Evolutionary conservation across 140 eudicot genomes (phyloP).

Genomic region (Anethum foeniculum): DNA sequence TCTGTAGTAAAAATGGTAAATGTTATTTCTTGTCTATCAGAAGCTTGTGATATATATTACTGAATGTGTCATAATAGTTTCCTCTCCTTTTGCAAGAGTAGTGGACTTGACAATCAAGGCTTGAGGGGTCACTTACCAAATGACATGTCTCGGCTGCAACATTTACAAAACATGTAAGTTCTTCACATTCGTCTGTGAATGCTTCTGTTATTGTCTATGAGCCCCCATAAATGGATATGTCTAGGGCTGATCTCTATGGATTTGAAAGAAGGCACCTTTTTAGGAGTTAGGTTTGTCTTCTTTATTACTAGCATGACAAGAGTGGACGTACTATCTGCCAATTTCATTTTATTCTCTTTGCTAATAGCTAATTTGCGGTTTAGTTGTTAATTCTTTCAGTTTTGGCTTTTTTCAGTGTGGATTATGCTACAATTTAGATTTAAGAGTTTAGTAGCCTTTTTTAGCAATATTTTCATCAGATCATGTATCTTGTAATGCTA

Average conservation of each 20-base stretch:
- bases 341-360: not conserved
- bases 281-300: not conserved
- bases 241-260: not conserved
- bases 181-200: not conserved
- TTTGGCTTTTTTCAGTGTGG: not conserved
- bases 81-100: slow-evolving; percentile 26
- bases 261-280: not conserved
- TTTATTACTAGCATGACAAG: not conserved
- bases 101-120: slow-evolving; percentile 93
- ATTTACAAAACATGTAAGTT: slow-evolving; percentile 81
- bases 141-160: slow-evolving; percentile 61
- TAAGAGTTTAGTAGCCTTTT: not conserved
- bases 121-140: slow-evolving; percentile 73
- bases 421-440: not conserved
- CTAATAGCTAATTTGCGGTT: not conserved
- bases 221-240: not conserved
- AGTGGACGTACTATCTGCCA: not conserved
- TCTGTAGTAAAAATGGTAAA: not conserved
- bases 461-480: slow-evolving; percentile 10
- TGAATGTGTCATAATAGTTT: not conserved
- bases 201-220: not conserved
- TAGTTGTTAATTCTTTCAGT: not conserved
- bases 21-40: not conserved
- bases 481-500: not conserved
- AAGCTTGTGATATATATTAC: not conserved